Conservation (phyloP, 2,329 filamentous ascomycete species). For the Diatrype stigma region DNA sequence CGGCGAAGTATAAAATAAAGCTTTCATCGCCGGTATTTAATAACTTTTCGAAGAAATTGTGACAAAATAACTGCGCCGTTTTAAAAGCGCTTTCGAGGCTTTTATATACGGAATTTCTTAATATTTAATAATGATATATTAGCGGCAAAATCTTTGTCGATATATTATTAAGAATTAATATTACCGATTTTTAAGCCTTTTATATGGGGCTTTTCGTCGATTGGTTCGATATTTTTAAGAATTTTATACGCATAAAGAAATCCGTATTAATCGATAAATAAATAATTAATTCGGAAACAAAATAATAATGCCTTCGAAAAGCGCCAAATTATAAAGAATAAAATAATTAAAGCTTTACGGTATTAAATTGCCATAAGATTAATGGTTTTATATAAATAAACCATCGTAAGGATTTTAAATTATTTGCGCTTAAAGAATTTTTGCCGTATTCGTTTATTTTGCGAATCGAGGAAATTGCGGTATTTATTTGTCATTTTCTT, state of each 20-base stretch:
- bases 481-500: neutral
- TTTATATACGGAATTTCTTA: neutral
- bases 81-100: neutral
- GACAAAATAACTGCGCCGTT: neutral
- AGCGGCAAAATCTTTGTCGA: neutral
- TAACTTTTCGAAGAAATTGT: neutral
- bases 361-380: neutral
- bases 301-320: neutral
- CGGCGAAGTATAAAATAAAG: neutral
- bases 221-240: too few relatives aligned
- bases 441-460: neutral
- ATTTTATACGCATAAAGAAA: too few relatives aligned
- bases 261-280: neutral
- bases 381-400: neutral
- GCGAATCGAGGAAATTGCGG: neutral
- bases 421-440: neutral
- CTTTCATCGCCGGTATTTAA: neutral
- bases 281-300: neutral
- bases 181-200: too few relatives aligned
- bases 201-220: too few relatives aligned
- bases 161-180: too few relatives aligned
- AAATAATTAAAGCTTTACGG: neutral
- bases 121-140: neutral
- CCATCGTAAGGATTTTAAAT: neutral
- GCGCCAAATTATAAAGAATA: neutral